Evolutionary conservation across 768 basidiomycete species (phyloP).

Genomic region (Rhodotorula babjevae): DNA sequence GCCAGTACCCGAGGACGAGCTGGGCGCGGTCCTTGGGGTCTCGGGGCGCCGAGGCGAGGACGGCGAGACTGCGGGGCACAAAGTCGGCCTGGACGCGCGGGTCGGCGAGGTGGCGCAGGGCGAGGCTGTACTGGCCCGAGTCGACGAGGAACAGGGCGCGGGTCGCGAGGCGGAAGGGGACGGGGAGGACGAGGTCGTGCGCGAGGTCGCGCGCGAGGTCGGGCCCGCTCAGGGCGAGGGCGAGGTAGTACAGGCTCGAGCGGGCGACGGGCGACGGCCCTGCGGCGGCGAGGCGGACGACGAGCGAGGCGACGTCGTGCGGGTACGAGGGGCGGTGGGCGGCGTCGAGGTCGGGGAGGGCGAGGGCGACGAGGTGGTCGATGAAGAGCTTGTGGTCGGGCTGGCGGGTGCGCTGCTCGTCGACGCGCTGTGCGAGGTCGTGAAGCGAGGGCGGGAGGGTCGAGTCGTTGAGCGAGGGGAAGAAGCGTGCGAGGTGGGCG

Average conservation of each 20-base stretch:
- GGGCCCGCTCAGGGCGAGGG: conserved; percentile 5
- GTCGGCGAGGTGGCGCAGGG: conserved; percentile 26
- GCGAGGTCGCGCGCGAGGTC: conserved; percentile 3
- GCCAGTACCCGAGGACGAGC: conserved; percentile 34
- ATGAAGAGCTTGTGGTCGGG: conserved; percentile 22
- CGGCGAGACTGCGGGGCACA: conserved; percentile 22
- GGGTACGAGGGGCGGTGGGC: not conserved
- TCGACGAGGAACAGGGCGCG: conserved; percentile 34
- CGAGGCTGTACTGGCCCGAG: conserved; percentile 3
- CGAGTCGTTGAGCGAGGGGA: not conserved
- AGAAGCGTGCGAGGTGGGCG: not conserved
- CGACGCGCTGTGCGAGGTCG: not conserved
- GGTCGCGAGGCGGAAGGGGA: conserved; percentile 19
- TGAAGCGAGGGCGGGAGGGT: not conserved
- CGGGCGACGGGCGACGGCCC: conserved; percentile 2
- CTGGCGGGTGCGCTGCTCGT: not conserved
- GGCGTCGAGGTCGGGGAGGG: not conserved
- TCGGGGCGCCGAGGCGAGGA: conserved; percentile 11
- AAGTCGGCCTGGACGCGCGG: conserved; percentile 33
- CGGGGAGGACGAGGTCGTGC: conserved; percentile 21
- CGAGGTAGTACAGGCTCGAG: conserved; percentile 37
- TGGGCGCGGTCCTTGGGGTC: not conserved
- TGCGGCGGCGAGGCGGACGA: not conserved
- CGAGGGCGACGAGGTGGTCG: conserved; percentile 26
- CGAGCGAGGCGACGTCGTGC: not conserved